Evolutionary conservation across 345 rosid species (phyloP).

Genomic region (Reutealis trisperma): DNA sequence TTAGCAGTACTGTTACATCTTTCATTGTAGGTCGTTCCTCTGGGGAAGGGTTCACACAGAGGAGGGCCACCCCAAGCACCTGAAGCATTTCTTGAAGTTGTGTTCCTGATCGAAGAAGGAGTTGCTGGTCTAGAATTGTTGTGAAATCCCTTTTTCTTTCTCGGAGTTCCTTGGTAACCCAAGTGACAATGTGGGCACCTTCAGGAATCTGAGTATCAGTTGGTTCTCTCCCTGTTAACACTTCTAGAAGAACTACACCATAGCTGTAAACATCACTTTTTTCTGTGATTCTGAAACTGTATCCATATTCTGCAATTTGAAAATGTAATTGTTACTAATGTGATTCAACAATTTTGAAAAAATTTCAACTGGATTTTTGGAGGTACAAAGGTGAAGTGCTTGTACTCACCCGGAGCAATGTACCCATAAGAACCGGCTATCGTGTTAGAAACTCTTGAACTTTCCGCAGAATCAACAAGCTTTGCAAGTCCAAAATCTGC

Average conservation of each 20-base stretch:
- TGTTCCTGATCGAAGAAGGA: conserved; percentile 48
- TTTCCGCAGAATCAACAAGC: conserved; percentile 51
- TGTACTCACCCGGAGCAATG: conserved; percentile 71
- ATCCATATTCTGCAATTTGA: conserved; percentile 59
- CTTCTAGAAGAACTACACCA: conserved; percentile 66
- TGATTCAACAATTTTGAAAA: neutral
- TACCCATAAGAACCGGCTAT: conserved; percentile 80
- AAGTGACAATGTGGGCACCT: conserved; percentile 54
- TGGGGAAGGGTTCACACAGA: conserved; percentile 56
- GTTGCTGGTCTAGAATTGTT: conserved; percentile 52
- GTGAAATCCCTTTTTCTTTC: conserved; percentile 49
- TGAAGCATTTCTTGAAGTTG: conserved; percentile 73
- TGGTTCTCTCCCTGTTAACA: conserved; percentile 62
- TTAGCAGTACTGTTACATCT: conserved; percentile 66
- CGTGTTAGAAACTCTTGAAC: conserved; percentile 43
- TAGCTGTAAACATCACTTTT: conserved; percentile 78
- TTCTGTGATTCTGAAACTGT: conserved; percentile 65
- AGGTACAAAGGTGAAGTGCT: neutral
- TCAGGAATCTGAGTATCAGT: conserved; percentile 51
- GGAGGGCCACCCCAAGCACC: conserved; percentile 64
- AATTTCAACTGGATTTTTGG: neutral
- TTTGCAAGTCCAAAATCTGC: conserved; percentile 80
- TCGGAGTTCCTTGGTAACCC: conserved; percentile 57
- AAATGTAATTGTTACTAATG: neutral
- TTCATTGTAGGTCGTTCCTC: conserved; percentile 73